Conservation (phyloP, 441 rosid species). For the Euphorbia neoarborescens region DNA sequence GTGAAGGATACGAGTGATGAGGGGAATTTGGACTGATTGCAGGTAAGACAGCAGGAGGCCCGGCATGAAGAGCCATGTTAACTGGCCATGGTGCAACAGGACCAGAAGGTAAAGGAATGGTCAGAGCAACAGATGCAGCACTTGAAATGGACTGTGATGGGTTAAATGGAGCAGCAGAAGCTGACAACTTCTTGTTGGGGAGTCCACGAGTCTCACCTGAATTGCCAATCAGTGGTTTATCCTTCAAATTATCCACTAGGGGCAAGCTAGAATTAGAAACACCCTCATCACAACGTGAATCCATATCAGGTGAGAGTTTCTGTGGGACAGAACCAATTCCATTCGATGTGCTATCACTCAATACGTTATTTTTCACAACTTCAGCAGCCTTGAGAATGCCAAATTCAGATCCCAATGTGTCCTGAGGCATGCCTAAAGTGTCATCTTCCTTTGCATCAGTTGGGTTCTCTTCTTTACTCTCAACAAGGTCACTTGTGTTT, state of each 20-base stretch:
- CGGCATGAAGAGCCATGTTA: conserved; percentile 78
- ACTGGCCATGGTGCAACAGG: conserved; percentile 74
- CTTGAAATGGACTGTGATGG: conserved; percentile 65
- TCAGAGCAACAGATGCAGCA: conserved; percentile 54
- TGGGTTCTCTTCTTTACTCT: conserved; percentile 36
- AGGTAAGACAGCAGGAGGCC: conserved; percentile 45
- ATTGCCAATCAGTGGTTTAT: conserved; percentile 36
- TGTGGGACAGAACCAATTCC: conserved; percentile 36
- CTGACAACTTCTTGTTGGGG: conserved; percentile 75
- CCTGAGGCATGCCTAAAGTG: conserved; percentile 27
- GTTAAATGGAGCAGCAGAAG: conserved; percentile 91
- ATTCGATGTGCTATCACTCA: conserved; percentile 30
- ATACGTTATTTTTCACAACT: conserved; percentile 31
- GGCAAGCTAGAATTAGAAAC: conserved; percentile 22
- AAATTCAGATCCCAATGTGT: conserved; percentile 28
- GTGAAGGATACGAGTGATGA: conserved; percentile 69
- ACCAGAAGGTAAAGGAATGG: conserved; percentile 47
- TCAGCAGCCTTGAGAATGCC: conserved; percentile 32
- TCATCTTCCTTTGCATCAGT: conserved; percentile 33
- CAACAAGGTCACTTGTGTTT: conserved; percentile 30
- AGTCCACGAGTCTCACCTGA: conserved; percentile 42
- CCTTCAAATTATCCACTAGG: conserved; percentile 52
- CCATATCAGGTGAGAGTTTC: conserved; percentile 32
- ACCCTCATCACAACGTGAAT: conserved; percentile 23
- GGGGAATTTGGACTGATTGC: conserved; percentile 46